Conservation (phyloP, 1,284 basidiomycete species). For the Meira nashicola region DNA sequence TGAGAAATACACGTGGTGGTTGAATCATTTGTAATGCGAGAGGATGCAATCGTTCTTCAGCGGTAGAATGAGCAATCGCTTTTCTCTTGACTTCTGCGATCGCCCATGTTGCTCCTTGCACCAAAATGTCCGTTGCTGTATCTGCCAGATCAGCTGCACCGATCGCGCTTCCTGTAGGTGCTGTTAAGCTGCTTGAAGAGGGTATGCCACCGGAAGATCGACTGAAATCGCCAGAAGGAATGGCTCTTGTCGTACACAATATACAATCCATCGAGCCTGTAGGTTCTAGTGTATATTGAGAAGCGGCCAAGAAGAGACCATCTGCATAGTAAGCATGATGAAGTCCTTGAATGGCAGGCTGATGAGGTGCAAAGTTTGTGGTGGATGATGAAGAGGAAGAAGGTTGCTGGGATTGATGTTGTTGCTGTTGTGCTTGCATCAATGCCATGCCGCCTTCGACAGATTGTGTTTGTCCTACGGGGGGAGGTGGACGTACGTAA, state of each 20-base stretch:
- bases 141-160: constrained; percentile 15
- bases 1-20: constrained; percentile 70
- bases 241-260: constrained; percentile 2
- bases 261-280: constrained; percentile 9
- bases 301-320: constrained; percentile 19
- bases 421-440: constrained; percentile 1
- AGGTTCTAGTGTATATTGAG: constrained; percentile 12
- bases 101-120: constrained; percentile 18
- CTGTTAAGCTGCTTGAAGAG: not conserved
- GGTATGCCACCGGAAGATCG: not conserved
- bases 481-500: constrained; percentile 19
- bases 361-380: constrained; percentile 10
- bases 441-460: constrained; percentile 9
- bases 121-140: constrained; percentile 17
- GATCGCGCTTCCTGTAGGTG: not conserved
- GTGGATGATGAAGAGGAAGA: not conserved
- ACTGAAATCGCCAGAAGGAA: not conserved
- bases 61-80: constrained; percentile 17
- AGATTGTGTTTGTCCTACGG: constrained; percentile 13
- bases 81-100: constrained; percentile 14
- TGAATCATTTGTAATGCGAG: constrained; percentile 73
- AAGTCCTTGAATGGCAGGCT: constrained; percentile 9
- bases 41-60: constrained; percentile 61
- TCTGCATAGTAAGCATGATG: constrained; percentile 14
- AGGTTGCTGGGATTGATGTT: not conserved